Base-by-base conservation (phyloP, 1,139 yeast genomes). In the Neolecta irregularis region DNA sequence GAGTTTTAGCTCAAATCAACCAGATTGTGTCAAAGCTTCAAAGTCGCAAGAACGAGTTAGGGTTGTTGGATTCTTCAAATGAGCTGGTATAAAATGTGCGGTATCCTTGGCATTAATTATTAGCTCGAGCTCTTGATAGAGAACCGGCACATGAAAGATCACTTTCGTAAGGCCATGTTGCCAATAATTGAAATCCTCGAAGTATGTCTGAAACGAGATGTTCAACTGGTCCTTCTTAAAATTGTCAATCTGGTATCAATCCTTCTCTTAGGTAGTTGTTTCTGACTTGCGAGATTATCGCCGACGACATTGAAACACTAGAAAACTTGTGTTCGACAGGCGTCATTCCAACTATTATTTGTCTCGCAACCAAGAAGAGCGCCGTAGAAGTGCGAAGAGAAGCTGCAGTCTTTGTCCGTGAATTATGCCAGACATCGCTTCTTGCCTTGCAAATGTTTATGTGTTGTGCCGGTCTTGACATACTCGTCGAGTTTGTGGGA, bases 271-370 rank as follows among this genome's bases (percentile, higher is more conserved):
- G 11, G n/a, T n/a, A 6, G 8, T 3, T 20, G 2, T 12, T 16
- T 13, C 22, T 28, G 22, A 28, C 7, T 28, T 13, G 20, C 8
- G 22, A 28, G 31, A 24, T 28, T 28, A 61, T 68, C 39, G 61
- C 52, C 21, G 49, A 48, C 11, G 55, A 60, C 43, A 41, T 51
- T 2, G 52, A 54, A 6, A 62, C 60, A 26, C 57, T 67, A 43
- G 74, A 68, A 41, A 67, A 61, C 46, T 66, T 69, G 25, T 65
- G 73, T 42, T 52, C 67, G 24, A 52, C 70, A 32, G 77, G 77
- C 2, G 78, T 78, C 0, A 62, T 72, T 15, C 72, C 75, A 0
- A 49, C 61, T 15, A 52, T 71, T 63, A 39, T 34, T 7, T 28
- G 30, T n/a, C 38, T 68, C 42, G 52, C 67, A 9, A 56, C 55